These are phyloP conservation scores for Hydnum rufescens DNA, from an alignment of 768 basidiomycete species.

Conservation along the genomic window DNA sequence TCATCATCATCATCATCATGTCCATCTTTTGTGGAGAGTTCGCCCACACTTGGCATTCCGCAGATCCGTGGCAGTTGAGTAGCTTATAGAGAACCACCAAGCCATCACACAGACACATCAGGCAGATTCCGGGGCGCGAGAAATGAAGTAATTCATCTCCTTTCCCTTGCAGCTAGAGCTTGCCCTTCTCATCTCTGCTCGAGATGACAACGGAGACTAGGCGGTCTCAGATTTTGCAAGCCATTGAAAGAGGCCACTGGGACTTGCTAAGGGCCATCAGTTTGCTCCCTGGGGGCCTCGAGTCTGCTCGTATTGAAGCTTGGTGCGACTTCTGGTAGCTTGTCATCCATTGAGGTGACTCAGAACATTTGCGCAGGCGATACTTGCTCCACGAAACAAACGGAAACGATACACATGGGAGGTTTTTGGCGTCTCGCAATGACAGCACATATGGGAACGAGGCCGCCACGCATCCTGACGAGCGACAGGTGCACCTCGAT, in stretches of 20 bases:
- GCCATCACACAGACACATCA: no score
- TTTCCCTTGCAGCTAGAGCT: no score
- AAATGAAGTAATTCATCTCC: no score
- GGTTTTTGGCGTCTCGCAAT: not conserved
- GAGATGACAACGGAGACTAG: no score
- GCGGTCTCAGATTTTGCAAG: not conserved
- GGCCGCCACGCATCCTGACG: conserved; percentile 39
- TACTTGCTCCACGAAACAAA: not conserved
- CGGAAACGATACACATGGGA: not conserved
- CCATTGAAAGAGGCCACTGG: conserved; percentile 22
- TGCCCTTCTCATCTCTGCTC: no score
- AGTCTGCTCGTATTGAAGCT: conserved; percentile 29
- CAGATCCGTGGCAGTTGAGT: no score
- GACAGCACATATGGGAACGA: conserved; percentile 12
- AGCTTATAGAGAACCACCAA: no score
- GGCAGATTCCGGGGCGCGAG: no score
- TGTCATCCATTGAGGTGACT: conserved; percentile 17
- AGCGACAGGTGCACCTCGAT: conserved; percentile 72
- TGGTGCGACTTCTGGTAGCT: conserved; percentile 32
- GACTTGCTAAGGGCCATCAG: conserved; percentile 26
- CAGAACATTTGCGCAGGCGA: conserved; percentile 2
- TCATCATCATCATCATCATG: no score
- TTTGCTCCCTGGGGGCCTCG: conserved; percentile 43
- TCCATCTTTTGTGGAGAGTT: no score
- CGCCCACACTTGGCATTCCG: no score